phyloP scores from a whole-genome alignment of 192 early-diverging fungal genomes.

The Backusella psychrophila region DNA sequence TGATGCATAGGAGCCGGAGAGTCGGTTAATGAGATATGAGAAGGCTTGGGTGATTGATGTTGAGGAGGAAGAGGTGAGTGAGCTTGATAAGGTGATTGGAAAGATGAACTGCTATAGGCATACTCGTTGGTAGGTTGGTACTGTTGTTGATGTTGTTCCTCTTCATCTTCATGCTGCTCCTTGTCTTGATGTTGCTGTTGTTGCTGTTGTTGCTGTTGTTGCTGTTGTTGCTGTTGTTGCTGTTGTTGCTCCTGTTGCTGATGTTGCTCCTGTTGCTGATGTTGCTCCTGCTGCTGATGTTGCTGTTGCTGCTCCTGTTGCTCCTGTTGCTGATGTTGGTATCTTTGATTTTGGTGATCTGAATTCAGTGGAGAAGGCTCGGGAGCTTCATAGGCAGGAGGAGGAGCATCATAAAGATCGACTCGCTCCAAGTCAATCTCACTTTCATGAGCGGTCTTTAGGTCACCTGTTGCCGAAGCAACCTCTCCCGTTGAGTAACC shows the following conservation, averaged over 20 bases:
- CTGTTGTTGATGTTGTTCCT: background rate
- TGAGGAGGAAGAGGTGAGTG: conserved; percentile 8
- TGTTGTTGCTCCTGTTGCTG: background rate
- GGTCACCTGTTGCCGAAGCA: background rate
- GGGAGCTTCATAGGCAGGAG: conserved; percentile 7
- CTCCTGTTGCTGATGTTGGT: background rate
- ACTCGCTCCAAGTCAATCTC: background rate
- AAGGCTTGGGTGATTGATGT: conserved; percentile 4
- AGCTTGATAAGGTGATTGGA: conserved; percentile 15
- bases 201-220: background rate
- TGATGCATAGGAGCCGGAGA: conserved; percentile 15
- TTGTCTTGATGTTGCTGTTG: background rate
- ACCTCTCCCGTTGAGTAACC: conserved; percentile 1
- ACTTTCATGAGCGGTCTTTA: background rate
- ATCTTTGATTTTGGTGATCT: background rate
- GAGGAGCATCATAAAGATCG: conserved; percentile 13
- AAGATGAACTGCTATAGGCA: background rate
- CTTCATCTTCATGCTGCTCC: background rate
- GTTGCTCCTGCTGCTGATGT: background rate
- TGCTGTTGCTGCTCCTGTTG: background rate
- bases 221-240: background rate
- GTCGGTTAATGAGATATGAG: background rate
- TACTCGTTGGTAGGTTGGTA: background rate
- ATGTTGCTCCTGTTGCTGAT: background rate
- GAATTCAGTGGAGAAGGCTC: background rate